Percentiles rank a stretch among this genome's conserved stretches.
These are phyloP conservation scores for Peronospora destructor DNA, from an alignment of 352 stramenopile species.

Conservation along the genomic window DNA sequence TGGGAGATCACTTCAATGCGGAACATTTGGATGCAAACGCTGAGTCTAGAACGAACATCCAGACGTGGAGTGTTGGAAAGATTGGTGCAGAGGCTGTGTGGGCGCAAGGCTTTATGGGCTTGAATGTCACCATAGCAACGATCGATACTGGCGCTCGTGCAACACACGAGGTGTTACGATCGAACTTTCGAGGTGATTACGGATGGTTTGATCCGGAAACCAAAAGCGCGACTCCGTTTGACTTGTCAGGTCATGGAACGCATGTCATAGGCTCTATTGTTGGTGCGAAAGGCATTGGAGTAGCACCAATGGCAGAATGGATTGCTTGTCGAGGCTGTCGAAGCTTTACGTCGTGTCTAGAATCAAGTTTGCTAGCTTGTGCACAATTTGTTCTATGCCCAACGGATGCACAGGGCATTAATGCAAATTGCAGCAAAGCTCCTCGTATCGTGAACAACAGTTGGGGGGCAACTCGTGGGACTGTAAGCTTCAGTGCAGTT, in stretches of 20 bases:
- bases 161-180: conserved; percentile 33
- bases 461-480: conserved; percentile 25
- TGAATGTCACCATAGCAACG: conserved; percentile 28
- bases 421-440: conserved; percentile 36
- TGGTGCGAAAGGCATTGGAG: conserved; percentile 20
- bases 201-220: conserved; percentile 31
- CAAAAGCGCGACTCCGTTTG: conserved; percentile 16
- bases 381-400: conserved; percentile 50
- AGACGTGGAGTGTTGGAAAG: conserved; percentile 27
- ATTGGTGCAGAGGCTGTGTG: conserved; percentile 36
- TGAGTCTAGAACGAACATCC: conserved; percentile 9
- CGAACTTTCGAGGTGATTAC: conserved; percentile 13
- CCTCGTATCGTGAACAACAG: conserved; percentile 50
- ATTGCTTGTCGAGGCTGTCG: conserved; percentile 22
- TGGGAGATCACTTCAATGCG: conserved; percentile 14
- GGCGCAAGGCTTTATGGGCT: conserved; percentile 20
- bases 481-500: conserved; percentile 25
- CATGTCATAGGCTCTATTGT: conserved; percentile 23
- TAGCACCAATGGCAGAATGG: conserved; percentile 25
- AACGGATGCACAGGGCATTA: conserved; percentile 29
- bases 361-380: conserved; percentile 38
- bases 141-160: conserved; percentile 38
- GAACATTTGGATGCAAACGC: conserved; percentile 9
- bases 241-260: conserved; percentile 27
- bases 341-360: conserved; percentile 16